Base-by-base conservation (phyloP, 2,329 filamentous ascomycete genomes). In the Colletotrichum limetticola region DNA sequence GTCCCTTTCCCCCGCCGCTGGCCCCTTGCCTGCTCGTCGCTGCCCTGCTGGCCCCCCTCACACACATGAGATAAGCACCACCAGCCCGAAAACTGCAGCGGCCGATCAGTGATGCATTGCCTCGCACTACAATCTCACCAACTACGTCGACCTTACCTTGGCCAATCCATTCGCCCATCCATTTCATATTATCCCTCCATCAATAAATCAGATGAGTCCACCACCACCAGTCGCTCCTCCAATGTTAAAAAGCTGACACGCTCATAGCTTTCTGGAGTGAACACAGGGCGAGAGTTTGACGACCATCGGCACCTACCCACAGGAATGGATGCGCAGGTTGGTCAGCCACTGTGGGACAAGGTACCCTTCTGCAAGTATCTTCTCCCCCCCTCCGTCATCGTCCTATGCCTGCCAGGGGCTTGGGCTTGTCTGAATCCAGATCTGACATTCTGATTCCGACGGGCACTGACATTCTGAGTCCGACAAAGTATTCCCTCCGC, bases 321-420 rank as follows among this genome's bases (percentile, higher is more conserved):
- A 24, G 56, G 55, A 49, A 49, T 19, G 42, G 42, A 49, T n/a
- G 8, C 19, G 42, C 8, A 22, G 42, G 42, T 8, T 49, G 42
- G 42, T 49, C 19, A 49, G 42, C 19, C 42, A 49, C 19, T 49
- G 42, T 24, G 22, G 65, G 63, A 63, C 30, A 12, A 63, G 52
- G 57, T 16, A 37, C 22, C 28, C 28, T 61, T 42, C 30, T 22
- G 32, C 28, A 28, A 62, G 19, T 24, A 53, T 52, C 37, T 32
- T 49, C 49, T 59, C 52, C 46, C 37, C 75, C 68, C 66, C 57
- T 68, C 49, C 30, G 49, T 56, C 46, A 68, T 68, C 66, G 49
- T 69, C 66, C 66, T 52, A 65, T 65, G 24, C 59, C 52, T 46
- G 60, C 42, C 9, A 22, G 19, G 26, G 42, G 60, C 60, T 32